These are phyloP conservation scores for Penicillium cosmopolitanum DNA, from an alignment of 495 filamentous ascomycete genomes.

Conservation along the genomic window DNA sequence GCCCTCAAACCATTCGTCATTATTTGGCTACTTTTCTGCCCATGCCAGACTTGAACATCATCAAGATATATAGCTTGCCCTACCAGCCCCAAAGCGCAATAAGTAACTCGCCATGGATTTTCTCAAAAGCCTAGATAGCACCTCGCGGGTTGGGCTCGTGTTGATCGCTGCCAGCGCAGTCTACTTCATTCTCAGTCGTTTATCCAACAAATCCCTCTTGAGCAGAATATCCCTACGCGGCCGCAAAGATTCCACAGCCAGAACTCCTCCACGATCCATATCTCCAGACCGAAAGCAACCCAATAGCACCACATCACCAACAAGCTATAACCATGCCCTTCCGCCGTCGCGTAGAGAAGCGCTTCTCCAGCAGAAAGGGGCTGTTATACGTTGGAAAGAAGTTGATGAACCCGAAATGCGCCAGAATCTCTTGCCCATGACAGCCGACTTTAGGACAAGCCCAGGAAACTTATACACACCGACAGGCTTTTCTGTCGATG, in stretches of 20 bases:
- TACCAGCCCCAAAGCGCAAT: conserved; percentile 16
- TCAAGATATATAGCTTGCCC: neutral
- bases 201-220: conserved; percentile 17
- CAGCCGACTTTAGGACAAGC: conserved; percentile 43
- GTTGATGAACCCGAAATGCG: conserved; percentile 37
- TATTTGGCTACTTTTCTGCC: neutral
- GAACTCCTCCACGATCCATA: conserved; percentile 60
- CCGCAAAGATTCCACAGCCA: conserved; percentile 45
- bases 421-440: conserved; percentile 46
- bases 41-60: neutral
- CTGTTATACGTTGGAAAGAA: conserved; percentile 26
- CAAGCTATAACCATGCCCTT: conserved; percentile 52
- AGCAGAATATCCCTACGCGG: conserved; percentile 27
- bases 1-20: neutral
- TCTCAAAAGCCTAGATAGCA: conserved; percentile 16
- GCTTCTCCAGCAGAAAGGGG: conserved; percentile 40
- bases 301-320: conserved; percentile 27
- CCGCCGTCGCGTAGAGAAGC: conserved; percentile 59
- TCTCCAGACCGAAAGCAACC: conserved; percentile 53
- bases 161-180: conserved; percentile 29
- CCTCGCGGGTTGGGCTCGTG: conserved; percentile 31
- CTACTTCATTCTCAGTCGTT: conserved; percentile 19
- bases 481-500: conserved; percentile 65
- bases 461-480: conserved; percentile 52
- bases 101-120: conserved; percentile 18